Percentiles rank a stretch among this genome's conserved stretches.
phyloP scores from a whole-genome alignment of 805 yeast species.

The Saturnispora silvae region DNA sequence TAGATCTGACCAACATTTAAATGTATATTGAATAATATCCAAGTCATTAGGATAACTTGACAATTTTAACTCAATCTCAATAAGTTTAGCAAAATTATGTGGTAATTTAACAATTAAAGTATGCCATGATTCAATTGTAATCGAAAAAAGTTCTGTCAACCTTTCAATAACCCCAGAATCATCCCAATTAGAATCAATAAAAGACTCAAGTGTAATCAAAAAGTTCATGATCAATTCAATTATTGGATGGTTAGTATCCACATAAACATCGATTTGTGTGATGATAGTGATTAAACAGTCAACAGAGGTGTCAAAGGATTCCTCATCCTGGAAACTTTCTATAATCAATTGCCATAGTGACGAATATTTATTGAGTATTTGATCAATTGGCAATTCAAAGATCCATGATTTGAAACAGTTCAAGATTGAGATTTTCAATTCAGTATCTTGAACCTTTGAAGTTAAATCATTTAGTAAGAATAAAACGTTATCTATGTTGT shows the following conservation, averaged over 20 bases:
- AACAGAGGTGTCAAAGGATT: slow-evolving; percentile 70
- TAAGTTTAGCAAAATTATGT: slow-evolving; percentile 56
- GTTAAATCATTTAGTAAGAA: slow-evolving; percentile 47
- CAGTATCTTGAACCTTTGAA: slow-evolving; percentile 22
- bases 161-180: slow-evolving; percentile 62
- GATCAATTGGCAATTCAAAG: slow-evolving; percentile 66
- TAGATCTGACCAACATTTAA: slow-evolving; percentile 82
- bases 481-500: slow-evolving; percentile 61
- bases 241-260: slow-evolving; percentile 36
- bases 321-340: slow-evolving; percentile 44
- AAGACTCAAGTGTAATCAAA: slow-evolving; percentile 49
- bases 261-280: slow-evolving; percentile 64
- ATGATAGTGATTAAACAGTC: slow-evolving; percentile 81
- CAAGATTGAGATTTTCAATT: slow-evolving; percentile 58
- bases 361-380: slow-evolving; percentile 52
- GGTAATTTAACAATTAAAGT: slow-evolving; percentile 70
- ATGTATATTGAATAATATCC: slow-evolving; percentile 82
- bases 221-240: slow-evolving; percentile 37
- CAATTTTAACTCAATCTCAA: slow-evolving; percentile 59
- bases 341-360: slow-evolving; percentile 56
- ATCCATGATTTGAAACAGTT: slow-evolving; percentile 88
- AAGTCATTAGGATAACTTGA: slow-evolving; percentile 70
- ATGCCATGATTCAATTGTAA: slow-evolving; percentile 96
- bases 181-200: slow-evolving; percentile 36
- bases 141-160: slow-evolving; percentile 68